Evolutionary conservation across 1,284 basidiomycete genomes (phyloP).

Genomic region (Schizophyllum amplum): DNA sequence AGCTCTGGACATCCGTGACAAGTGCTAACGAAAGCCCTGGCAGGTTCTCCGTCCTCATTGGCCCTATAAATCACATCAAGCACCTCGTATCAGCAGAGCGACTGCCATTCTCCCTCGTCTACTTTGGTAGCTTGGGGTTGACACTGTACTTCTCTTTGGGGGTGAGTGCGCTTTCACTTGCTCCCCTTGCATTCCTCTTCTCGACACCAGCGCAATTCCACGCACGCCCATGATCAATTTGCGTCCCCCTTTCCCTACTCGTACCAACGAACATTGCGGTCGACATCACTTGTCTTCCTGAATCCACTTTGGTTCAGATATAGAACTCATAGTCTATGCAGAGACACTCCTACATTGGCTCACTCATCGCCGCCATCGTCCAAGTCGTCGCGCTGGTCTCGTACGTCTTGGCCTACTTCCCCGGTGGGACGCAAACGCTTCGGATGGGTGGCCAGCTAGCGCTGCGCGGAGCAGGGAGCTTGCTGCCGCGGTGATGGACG

Average conservation of each 20-base stretch:
- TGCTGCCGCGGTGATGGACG: slow-evolving; percentile 59
- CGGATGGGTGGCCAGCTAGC: slow-evolving; percentile 79
- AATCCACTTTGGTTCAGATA: too few species aligned
- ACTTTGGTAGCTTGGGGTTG: slow-evolving; percentile 72
- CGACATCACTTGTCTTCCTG: too few species aligned
- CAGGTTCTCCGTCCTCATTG: slow-evolving; percentile 81
- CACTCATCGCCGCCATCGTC: slow-evolving; percentile 70
- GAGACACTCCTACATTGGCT: slow-evolving; percentile 79
- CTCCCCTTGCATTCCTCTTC: slow-evolving; percentile 1
- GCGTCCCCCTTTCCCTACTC: too few species aligned
- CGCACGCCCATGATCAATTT: too few species aligned
- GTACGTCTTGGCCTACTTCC: slow-evolving; percentile 89
- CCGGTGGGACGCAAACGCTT: slow-evolving; percentile 76
- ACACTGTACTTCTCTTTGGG: slow-evolving; percentile 88
- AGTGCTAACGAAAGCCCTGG: background rate
- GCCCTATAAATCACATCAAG: slow-evolving; percentile 82
- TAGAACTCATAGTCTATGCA: slow-evolving; percentile 22
- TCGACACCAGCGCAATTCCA: background rate
- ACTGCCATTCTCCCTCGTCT: slow-evolving; percentile 81
- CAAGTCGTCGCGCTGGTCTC: slow-evolving; percentile 77
- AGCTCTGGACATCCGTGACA: slow-evolving; percentile 16
- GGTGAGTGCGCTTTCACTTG: slow-evolving; percentile 34
- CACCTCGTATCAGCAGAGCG: slow-evolving; percentile 82
- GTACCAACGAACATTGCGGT: too few species aligned
- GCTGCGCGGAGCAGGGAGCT: slow-evolving; percentile 69